Conservation (phyloP, 306 rosid genomes). For the Senna siamea region DNA sequence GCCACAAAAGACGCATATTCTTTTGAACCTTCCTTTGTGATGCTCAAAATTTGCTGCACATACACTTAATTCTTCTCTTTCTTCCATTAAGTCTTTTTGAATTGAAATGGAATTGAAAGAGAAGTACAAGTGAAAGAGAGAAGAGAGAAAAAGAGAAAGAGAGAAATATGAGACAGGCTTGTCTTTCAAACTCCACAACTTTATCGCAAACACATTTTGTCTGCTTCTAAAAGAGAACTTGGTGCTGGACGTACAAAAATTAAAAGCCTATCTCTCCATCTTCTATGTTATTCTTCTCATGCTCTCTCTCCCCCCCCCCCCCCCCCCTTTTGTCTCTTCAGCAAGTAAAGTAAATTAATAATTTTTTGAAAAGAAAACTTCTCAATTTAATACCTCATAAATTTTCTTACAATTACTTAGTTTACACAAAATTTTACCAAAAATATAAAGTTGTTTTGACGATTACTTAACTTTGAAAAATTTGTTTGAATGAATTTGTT, state of each 20-base stretch:
- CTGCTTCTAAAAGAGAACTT: slow-evolving; percentile 43
- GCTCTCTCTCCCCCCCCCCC: no score
- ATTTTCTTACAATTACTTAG: no score
- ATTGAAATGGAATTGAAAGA: not conserved
- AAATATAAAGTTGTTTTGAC: no score
- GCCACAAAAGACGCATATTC: slow-evolving; percentile 65
- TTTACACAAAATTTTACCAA: no score
- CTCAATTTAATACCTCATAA: no score
- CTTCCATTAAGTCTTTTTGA: slow-evolving; percentile 38
- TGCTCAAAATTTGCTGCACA: slow-evolving; percentile 33
- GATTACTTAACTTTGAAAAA: no score
- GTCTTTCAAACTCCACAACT: slow-evolving; percentile 25
- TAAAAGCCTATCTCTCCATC: slow-evolving; percentile 26
- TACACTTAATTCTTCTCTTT: slow-evolving; percentile 8
- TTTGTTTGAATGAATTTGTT: no score
- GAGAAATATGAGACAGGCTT: slow-evolving; percentile 23
- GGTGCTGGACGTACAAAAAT: slow-evolving; percentile 8
- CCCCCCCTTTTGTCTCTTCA: no score
- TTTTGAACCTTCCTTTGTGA: slow-evolving; percentile 43
- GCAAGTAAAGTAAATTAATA: no score
- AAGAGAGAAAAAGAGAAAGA: not conserved
- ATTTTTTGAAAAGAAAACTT: no score
- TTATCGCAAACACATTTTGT: slow-evolving; percentile 37
- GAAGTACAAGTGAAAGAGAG: slow-evolving; percentile 7
- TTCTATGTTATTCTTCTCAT: no score